These are phyloP conservation scores for Truncatella angustata DNA, from an alignment of 2,329 filamentous ascomycete species.

Conservation along the genomic window DNA sequence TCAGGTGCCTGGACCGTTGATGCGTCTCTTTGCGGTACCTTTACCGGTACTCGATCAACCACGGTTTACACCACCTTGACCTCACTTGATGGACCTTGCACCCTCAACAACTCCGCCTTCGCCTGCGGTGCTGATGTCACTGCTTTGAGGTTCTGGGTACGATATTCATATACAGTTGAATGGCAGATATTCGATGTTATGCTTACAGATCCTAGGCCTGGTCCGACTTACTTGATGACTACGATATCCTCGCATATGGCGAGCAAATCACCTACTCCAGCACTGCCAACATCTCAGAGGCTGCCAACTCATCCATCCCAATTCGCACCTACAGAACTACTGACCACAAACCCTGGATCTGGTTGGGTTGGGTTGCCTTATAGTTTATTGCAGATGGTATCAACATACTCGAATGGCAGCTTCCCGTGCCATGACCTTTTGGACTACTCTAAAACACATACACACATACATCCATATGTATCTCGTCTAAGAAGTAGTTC, in stretches of 20 bases:
- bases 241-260: conserved; percentile 5
- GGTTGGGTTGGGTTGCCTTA: neutral
- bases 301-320: neutral
- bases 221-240: neutral
- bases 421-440: no score
- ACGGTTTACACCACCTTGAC: neutral
- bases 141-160: conserved; percentile 4
- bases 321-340: neutral
- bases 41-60: neutral
- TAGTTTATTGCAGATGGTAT: neutral
- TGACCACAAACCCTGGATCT: conserved; percentile 5
- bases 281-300: neutral
- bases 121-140: neutral
- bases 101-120: neutral
- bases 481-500: no score
- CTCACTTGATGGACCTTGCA: neutral
- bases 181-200: neutral
- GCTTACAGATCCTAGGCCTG: neutral
- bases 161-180: neutral
- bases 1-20: neutral
- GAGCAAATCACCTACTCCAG: conserved; percentile 3
- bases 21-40: neutral
- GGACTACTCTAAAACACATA: no score
- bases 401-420: no score
- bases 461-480: no score